phyloP scores from a whole-genome alignment of 805 yeast species.

The Saccharomyces paradoxus region DNA sequence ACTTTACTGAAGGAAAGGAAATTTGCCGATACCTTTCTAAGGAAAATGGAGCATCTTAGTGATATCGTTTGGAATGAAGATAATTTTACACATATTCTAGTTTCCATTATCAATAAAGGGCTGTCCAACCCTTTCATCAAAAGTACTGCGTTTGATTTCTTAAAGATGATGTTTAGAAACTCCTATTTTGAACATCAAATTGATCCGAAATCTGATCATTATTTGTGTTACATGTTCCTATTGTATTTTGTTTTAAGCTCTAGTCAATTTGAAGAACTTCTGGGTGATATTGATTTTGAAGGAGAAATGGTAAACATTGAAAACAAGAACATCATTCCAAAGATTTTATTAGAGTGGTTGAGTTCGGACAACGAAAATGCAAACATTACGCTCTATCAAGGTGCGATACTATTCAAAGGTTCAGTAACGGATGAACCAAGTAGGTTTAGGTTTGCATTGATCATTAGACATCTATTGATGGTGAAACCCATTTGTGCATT shows the following conservation, averaged over 20 bases:
- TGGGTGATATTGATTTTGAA: conserved; percentile 32
- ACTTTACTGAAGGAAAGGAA: conserved; percentile 27
- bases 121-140: conserved; percentile 49
- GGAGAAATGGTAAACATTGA: conserved; percentile 28
- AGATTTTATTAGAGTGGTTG: conserved; percentile 28
- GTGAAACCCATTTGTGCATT: conserved; percentile 29
- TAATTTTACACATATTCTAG: conserved; percentile 46
- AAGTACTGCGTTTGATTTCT: conserved; percentile 38
- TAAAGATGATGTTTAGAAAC: conserved; percentile 37
- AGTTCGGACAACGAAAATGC: conserved; percentile 26
- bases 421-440: conserved; percentile 32
- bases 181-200: conserved; percentile 33
- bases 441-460: conserved; percentile 28
- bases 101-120: conserved; percentile 47
- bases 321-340: conserved; percentile 34
- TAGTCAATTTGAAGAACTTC: conserved; percentile 30
- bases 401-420: conserved; percentile 27
- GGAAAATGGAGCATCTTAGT: conserved; percentile 36
- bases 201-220: conserved; percentile 11
- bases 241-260: conserved; percentile 32
- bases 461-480: conserved; percentile 28
- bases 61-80: conserved; percentile 34
- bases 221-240: conserved; percentile 28
- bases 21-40: conserved; percentile 36
- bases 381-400: conserved; percentile 30